A percentile compares a stretch with the other conserved stretches of the same genome.
Evolutionary conservation across 1,139 yeast genomes (phyloP).

Genomic region (Hyphopichia pseudoburtonii): DNA sequence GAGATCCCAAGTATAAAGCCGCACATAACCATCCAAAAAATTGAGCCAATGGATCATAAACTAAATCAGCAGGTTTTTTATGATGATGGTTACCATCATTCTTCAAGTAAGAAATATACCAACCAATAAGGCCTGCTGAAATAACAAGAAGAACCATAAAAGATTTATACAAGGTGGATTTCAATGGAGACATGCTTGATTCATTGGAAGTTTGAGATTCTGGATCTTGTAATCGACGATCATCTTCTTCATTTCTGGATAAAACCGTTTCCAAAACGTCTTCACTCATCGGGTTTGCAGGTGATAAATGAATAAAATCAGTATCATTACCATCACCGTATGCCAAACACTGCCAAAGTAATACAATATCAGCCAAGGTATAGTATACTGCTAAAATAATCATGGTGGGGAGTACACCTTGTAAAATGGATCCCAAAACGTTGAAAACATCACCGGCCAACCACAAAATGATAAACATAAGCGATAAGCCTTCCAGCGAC

Average conservation of each 20-base stretch:
- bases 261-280: conserved; percentile 61
- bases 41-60: conserved; percentile 78
- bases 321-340: conserved; percentile 58
- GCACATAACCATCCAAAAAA: conserved; percentile 93
- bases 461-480: conserved; percentile 84
- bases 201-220: conserved; percentile 8
- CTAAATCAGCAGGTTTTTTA: conserved; percentile 38
- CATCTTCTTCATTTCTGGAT: conserved; percentile 27
- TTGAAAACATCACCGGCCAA: conserved; percentile 87
- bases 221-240: conserved; percentile 4
- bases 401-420: conserved; percentile 92
- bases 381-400: conserved; percentile 85
- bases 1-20: conserved; percentile 75
- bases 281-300: conserved; percentile 83
- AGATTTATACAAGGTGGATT: conserved; percentile 46
- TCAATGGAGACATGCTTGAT: conserved; percentile 16
- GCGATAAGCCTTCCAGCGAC: conserved; percentile 83
- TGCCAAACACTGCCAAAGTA: conserved; percentile 75
- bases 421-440: conserved; percentile 83
- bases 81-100: conserved; percentile 23
- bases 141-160: conserved; percentile 71
- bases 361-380: conserved; percentile 83
- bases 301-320: conserved; percentile 80
- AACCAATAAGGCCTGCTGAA: conserved; percentile 78
- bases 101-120: conserved; percentile 65